Evolutionary conservation across 257 asterid genomes (phyloP).

Genomic region (Scutellaria baicalensis): DNA sequence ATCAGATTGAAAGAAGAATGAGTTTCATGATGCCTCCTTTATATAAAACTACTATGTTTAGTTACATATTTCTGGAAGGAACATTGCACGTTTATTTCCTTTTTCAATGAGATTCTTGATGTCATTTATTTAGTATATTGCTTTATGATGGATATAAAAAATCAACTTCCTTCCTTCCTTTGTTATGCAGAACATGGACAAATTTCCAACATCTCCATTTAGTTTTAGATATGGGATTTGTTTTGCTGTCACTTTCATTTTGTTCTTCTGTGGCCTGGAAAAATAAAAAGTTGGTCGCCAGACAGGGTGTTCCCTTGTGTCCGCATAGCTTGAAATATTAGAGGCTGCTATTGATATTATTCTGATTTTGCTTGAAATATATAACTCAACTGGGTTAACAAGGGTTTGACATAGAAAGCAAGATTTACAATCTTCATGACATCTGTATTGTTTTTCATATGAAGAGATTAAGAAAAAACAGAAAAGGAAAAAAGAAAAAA

Average conservation of each 20-base stretch:
- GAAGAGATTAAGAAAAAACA: not conserved
- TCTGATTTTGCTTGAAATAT: not conserved
- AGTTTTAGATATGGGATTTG: not conserved
- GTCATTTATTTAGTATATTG: not conserved
- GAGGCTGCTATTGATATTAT: not conserved
- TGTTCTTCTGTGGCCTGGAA: not conserved
- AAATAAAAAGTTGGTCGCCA: not conserved
- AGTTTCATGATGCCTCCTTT: not conserved
- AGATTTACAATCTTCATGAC: not conserved
- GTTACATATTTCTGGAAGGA: not conserved
- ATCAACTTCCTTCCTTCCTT: not conserved
- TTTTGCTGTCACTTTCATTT: not conserved
- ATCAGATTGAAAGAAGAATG: slow-evolving; percentile 1
- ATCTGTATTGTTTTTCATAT: not conserved
- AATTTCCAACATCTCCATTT: not conserved
- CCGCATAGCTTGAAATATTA: not conserved
- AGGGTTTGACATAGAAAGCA: not conserved
- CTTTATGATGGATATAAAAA: not conserved
- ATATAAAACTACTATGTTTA: not conserved
- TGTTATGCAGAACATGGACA: not conserved
- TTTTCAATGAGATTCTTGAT: not conserved
- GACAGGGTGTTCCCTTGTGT: not conserved
- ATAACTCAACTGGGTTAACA: not conserved
- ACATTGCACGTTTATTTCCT: not conserved
- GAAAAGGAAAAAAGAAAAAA: too few species aligned